Base-by-base conservation (phyloP, 208 protist genomes). In the Leishmania major region DNA sequence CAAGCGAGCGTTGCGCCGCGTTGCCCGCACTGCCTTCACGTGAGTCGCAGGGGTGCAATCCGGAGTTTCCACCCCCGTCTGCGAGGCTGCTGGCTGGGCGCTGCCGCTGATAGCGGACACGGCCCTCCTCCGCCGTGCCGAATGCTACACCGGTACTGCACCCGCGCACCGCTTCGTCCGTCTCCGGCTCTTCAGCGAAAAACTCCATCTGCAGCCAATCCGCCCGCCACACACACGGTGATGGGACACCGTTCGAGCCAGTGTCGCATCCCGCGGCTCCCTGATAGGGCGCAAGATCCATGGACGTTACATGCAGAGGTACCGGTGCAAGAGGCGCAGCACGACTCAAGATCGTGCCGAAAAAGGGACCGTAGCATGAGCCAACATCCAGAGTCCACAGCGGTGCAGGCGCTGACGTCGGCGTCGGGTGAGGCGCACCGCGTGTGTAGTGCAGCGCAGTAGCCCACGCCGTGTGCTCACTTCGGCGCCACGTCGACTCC, bases 321-420 rank as follows among this genome's bases (percentile, higher is more conserved):
- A 98, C 86, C 11, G 78, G 31, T 25, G 78, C 53, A 25, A 90
- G 64, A 7, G 77, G 73, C 7, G 84, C 45, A 3, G 78, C 62
- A 71, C 92, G 87, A 3, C 60, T 53, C 28, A 94, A 40, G 8
- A 10, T 57, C 49, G 76, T 81, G 19, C 89, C 89, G 1, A 62
- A 70, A 79, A 98, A 96, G 8, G 95, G 93, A 28, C 91, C 92
- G 79, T 98, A 98, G 88, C 95, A 98, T 25, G 88, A 91, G 10
- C 95, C 95, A 13, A 98, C 88, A 69, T 98, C 95, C 43, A 98
- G 78, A 37, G 92, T 87, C 28, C 73, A 80, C 47, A 98, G 79
- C 57, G 90, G 82, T 19, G 89, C 78, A 10, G 79, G 51, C 17
- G 22, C 35, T 25, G 78, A 37, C 64, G 57, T 70, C 45, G 47